Conservation (phyloP, 441 rosid species). For the Pelargonium hybrid region DNA sequence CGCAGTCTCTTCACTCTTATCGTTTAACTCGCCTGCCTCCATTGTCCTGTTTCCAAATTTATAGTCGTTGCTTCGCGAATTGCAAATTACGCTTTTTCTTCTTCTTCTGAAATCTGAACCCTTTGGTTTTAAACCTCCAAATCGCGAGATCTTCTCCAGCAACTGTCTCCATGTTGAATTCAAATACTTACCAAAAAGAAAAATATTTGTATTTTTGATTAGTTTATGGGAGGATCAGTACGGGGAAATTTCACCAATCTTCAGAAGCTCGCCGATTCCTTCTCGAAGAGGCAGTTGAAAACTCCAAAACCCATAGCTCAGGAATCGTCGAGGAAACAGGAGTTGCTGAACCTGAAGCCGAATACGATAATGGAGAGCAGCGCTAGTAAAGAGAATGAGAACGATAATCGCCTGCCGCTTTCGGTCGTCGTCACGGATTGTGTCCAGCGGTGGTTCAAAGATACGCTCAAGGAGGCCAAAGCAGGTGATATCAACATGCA, state of each 20-base stretch:
- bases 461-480: constrained; percentile 83
- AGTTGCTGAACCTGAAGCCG: constrained; percentile 17
- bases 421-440: constrained; percentile 76
- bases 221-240: constrained; percentile 46
- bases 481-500: constrained; percentile 83
- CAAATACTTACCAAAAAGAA: no score
- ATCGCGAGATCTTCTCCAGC: background rate
- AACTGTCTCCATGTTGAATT: no score
- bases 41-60: no score
- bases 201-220: background rate
- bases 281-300: constrained; percentile 19
- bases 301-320: constrained; percentile 27
- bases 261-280: constrained; percentile 25
- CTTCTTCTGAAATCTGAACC: no score
- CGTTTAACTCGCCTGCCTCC: background rate
- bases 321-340: constrained; percentile 7
- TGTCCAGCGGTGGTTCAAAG: constrained; percentile 84
- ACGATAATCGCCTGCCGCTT: constrained; percentile 39
- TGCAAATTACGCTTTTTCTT: no score
- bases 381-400: constrained; percentile 16
- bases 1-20: background rate
- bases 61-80: background rate
- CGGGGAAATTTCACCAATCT: constrained; percentile 30
- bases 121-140: no score
- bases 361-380: constrained; percentile 37